A percentile compares a stretch with the other conserved stretches of the same genome.
Evolutionary conservation across 2,329 filamentous ascomycete genomes (phyloP).

Genomic region (Diaporthe helianthi): DNA sequence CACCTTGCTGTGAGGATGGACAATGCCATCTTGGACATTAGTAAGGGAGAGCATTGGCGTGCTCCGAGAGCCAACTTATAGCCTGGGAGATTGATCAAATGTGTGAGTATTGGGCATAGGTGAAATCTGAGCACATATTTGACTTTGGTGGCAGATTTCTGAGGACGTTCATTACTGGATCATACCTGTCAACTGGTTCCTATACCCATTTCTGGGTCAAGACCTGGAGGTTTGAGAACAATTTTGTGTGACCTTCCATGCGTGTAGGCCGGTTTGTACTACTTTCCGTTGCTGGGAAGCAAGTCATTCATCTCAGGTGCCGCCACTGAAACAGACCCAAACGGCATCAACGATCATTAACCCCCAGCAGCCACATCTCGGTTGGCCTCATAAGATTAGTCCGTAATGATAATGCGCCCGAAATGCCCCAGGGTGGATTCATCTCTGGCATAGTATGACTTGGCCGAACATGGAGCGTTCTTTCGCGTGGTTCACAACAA

Average conservation of each 20-base stretch:
- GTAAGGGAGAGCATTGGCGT: constrained; percentile 37
- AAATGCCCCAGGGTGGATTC: neutral
- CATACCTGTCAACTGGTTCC: neutral
- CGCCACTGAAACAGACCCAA: neutral
- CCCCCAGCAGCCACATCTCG: neutral
- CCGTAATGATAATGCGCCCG: neutral
- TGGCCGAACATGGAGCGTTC: neutral
- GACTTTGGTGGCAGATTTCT: neutral
- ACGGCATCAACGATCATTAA: neutral
- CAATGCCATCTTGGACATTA: constrained; percentile 39
- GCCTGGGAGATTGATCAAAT: neutral
- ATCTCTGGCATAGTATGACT: neutral
- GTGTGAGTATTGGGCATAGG: neutral
- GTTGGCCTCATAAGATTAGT: neutral
- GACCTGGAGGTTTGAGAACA: neutral
- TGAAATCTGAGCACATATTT: neutral
- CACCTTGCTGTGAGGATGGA: constrained; percentile 42
- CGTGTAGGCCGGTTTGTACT: too few species aligned
- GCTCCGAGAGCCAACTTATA: neutral
- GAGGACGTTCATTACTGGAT: neutral
- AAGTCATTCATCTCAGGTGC: too few species aligned
- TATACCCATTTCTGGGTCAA: neutral
- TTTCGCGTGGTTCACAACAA: neutral
- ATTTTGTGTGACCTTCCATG: neutral
- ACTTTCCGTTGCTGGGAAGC: neutral